Evolutionary conservation across 352 stramenopile species (phyloP), one percentile per base, ranked within the genome.

Genomic region (Pythium vanterpoolii): DNA sequence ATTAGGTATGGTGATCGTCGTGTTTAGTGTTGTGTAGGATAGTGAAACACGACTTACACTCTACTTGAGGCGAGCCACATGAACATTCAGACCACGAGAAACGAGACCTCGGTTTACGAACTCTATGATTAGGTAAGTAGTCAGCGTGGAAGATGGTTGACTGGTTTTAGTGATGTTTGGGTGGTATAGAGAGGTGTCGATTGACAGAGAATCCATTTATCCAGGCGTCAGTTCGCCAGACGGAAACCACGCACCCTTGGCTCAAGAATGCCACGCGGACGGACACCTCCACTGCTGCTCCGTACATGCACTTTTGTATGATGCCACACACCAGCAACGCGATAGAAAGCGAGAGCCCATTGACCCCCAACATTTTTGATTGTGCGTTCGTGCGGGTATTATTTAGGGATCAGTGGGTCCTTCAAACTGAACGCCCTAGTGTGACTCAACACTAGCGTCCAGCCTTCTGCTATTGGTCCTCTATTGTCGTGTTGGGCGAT

Each of bases 11-110:
- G n/a, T n/a, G n/a, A n/a, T n/a, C n/a, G n/a, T n/a, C n/a, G n/a
- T n/a, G n/a, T n/a, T n/a, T n/a, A n/a, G n/a, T n/a, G n/a, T n/a
- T n/a, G n/a, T n/a, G n/a, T n/a, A n/a, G n/a, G n/a, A n/a, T n/a
- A n/a, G n/a, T n/a, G n/a, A n/a, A n/a, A n/a, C n/a, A 7, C 34
- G 60, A 61, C 50, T 43, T 48, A 47, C 60, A 68, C 60, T 68
- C 60, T 43, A 26, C 44, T 38, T 42, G 34, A 42, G 19, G 4
- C 13, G 10, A 42, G 31, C 14, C 13, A 30, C 39, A 26, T 45
- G 39, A 36, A 38, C n/a, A 28, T 52, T 52, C 46, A 53, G 46
- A 6, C 26, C 6, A 2, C n/a, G 27, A 14, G 14, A 30, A 26
- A 18, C 46, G 4, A 30, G 24, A 50, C 56, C 56, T 64, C 3